These are phyloP conservation scores for Geoglossum glabrum DNA, from an alignment of 495 filamentous ascomycete genomes.

Conservation along the genomic window DNA sequence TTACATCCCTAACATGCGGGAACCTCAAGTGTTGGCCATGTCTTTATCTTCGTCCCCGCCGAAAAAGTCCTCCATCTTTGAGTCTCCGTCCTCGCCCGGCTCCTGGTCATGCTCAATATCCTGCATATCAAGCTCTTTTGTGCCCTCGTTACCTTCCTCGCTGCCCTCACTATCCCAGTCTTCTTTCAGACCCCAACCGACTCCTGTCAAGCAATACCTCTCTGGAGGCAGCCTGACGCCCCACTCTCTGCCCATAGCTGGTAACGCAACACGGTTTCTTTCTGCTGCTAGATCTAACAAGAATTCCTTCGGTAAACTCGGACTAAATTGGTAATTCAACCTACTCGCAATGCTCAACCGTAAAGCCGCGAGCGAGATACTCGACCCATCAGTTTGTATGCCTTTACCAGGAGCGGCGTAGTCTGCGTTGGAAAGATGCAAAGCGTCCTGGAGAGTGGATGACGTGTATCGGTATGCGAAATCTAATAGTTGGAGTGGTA, in stretches of 20 bases:
- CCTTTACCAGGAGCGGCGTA: constrained; percentile 14
- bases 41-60: constrained; percentile 9
- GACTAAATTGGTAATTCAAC: constrained; percentile 42
- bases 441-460: constrained; percentile 31
- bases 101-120: constrained; percentile 21
- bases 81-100: constrained; percentile 21
- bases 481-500: constrained; percentile 85
- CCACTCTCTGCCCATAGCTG: constrained; percentile 54
- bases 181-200: constrained; percentile 64
- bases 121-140: constrained; percentile 10
- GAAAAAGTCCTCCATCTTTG: constrained; percentile 37
- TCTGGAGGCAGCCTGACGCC: constrained; percentile 76
- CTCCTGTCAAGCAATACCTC: constrained; percentile 74
- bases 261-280: constrained; percentile 62
- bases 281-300: constrained; percentile 64
- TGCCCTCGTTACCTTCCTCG: constrained; percentile 34
- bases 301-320: constrained; percentile 63
- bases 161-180: constrained; percentile 36
- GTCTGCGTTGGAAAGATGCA: constrained; percentile 30
- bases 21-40: not conserved
- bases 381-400: constrained; percentile 17
- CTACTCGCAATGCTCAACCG: constrained; percentile 44
- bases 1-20: not conserved
- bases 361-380: constrained; percentile 34
- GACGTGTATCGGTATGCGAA: constrained; percentile 77